Evolutionary conservation across 2,329 filamentous ascomycete species (phyloP).

Genomic region (Colletotrichum sp.): DNA sequence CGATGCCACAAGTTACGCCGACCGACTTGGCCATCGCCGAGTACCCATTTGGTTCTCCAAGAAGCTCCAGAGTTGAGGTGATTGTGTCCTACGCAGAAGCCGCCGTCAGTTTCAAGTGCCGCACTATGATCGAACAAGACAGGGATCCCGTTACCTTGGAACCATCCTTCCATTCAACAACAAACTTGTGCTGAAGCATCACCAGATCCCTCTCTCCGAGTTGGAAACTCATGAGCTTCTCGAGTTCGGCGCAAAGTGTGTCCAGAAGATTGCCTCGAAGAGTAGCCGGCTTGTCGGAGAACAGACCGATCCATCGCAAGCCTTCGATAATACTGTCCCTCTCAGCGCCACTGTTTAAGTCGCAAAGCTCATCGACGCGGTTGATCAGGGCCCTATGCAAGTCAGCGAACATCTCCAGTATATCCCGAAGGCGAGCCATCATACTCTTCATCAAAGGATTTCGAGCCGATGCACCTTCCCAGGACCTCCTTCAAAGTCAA

Average conservation of each 20-base stretch:
- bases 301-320: constrained; percentile 66
- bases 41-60: constrained; percentile 70
- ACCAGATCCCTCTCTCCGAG: constrained; percentile 67
- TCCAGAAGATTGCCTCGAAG: constrained; percentile 70
- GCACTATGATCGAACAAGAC: accelerated
- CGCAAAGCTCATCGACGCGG: constrained; percentile 66
- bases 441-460: constrained; percentile 73
- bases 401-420: background rate
- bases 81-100: constrained; percentile 41
- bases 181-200: constrained; percentile 70
- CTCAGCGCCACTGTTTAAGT: constrained; percentile 64
- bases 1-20: constrained; percentile 70
- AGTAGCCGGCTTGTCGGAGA: constrained; percentile 58
- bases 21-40: constrained; percentile 73
- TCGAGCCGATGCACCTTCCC: constrained; percentile 71
- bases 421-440: background rate
- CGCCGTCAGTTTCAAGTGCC: background rate
- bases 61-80: constrained; percentile 68
- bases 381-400: constrained; percentile 46
- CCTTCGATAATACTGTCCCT: constrained; percentile 67
- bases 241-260: constrained; percentile 73
- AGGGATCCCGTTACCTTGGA: constrained; percentile 28
- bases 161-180: constrained; percentile 70
- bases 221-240: constrained; percentile 75
- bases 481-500: constrained; percentile 73